phyloP scores from a whole-genome alignment of 257 asterid genomes.

The Solanum neorickii region DNA sequence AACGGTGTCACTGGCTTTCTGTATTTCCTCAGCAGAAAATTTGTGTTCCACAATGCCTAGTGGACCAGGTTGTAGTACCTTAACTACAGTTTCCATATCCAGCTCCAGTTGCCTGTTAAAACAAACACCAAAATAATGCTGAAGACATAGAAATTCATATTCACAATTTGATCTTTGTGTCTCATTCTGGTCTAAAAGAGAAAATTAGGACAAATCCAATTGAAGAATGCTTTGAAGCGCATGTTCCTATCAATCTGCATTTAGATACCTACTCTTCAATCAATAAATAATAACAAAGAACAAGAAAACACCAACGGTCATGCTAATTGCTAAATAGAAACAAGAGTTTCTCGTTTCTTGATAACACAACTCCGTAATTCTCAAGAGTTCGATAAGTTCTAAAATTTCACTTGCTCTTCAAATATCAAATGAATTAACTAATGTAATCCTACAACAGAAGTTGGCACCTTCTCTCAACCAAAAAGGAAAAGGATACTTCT shows the following conservation, averaged over 20 bases:
- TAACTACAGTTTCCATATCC: slow-evolving; percentile 84
- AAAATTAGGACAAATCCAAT: background rate
- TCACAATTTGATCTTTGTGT: background rate
- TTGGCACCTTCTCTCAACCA: background rate
- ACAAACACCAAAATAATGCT: background rate
- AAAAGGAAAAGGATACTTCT: background rate
- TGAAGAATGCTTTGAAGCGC: background rate
- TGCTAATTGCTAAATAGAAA: background rate
- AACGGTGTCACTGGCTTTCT: slow-evolving; percentile 49
- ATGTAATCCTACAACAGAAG: background rate
- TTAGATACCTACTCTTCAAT: background rate
- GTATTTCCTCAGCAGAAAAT: slow-evolving; percentile 66
- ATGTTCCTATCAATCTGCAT: background rate
- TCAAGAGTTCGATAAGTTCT: background rate
- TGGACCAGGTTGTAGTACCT: slow-evolving; percentile 85
- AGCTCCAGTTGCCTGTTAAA: slow-evolving; percentile 67
- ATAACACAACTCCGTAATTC: background rate
- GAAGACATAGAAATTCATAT: background rate
- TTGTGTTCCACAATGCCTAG: slow-evolving; percentile 87
- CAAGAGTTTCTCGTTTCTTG: background rate
- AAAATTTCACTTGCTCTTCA: background rate
- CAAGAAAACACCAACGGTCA: background rate
- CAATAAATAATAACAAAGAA: background rate
- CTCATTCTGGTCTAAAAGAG: background rate
- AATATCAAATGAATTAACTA: background rate